These are phyloP conservation scores for Colletotrichum simmondsii DNA, from an alignment of 2,329 filamentous ascomycete species.

Conservation along the genomic window DNA sequence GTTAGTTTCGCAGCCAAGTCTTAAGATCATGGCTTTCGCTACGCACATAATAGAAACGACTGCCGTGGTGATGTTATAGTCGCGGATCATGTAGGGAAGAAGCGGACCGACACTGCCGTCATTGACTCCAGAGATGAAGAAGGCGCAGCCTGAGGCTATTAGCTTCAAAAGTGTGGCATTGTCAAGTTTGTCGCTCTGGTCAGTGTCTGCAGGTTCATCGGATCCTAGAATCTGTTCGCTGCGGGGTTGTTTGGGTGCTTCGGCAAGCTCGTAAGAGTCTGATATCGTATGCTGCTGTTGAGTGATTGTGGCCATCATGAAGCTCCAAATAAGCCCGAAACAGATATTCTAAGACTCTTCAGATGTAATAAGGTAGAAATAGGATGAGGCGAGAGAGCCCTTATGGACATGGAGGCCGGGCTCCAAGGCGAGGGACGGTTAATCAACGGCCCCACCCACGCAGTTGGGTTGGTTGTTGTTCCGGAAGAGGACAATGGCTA, in stretches of 20 bases:
- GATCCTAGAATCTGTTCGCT: background rate
- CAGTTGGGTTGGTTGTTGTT: background rate
- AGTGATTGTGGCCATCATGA: constrained; percentile 14
- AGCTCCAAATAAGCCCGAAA: background rate
- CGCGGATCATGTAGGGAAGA: constrained; percentile 70
- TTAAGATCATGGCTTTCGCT: too few species aligned
- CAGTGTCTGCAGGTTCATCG: background rate
- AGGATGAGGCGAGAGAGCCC: background rate
- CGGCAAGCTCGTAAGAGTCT: constrained; percentile 7
- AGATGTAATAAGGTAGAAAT: background rate
- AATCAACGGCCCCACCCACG: background rate
- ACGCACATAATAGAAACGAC: constrained; percentile 61
- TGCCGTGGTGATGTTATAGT: constrained; percentile 64
- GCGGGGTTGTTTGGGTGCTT: background rate
- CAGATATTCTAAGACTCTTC: background rate
- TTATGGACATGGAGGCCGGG: background rate
- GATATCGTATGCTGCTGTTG: background rate
- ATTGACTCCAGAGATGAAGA: constrained; percentile 74
- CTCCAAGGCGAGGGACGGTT: background rate
- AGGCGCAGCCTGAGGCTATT: constrained; percentile 66
- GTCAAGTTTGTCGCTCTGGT: constrained; percentile 33
- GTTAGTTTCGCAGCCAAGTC: background rate
- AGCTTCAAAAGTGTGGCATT: constrained; percentile 55
- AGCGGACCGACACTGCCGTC: constrained; percentile 73
- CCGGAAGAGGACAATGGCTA: background rate